Conservation (phyloP, 83 land plant species). For the Larix sibirica region DNA sequence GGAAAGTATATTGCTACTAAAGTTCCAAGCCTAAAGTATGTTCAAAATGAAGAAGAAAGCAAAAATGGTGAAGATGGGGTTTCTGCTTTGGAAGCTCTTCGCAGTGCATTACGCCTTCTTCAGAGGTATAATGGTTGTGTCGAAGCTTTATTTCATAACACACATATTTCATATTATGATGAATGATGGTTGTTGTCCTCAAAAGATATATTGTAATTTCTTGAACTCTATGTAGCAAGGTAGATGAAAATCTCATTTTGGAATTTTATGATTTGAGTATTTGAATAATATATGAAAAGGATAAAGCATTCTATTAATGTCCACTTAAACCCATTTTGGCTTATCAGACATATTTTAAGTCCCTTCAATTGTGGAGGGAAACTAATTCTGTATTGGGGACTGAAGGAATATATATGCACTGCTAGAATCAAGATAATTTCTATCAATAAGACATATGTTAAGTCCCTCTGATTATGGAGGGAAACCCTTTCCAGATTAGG, state of each 20-base stretch:
- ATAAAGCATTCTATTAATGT: too few species aligned
- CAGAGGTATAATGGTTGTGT: constrained; percentile 34
- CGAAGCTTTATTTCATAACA: not conserved
- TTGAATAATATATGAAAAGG: too few species aligned
- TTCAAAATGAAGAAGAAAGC: constrained; percentile 29
- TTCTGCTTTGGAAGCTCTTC: constrained; percentile 39
- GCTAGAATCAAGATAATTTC: not conserved
- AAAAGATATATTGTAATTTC: not conserved
- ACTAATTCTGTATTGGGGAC: too few species aligned
- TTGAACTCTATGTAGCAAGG: not conserved
- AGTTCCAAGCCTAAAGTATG: constrained; percentile 65
- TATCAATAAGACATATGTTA: not conserved
- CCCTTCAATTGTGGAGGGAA: too few species aligned
- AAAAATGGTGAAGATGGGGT: constrained; percentile 39
- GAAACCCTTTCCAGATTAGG: too few species aligned
- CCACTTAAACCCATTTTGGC: too few species aligned
- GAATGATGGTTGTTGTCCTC: not conserved
- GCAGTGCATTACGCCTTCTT: constrained; percentile 42
- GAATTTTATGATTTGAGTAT: not conserved
- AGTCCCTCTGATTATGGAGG: too few species aligned
- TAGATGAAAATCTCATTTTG: not conserved
- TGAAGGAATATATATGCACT: not conserved
- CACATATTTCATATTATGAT: not conserved
- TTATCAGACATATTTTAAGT: too few species aligned
- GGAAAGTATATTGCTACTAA: constrained; percentile 51